A percentile compares a stretch with the other conserved stretches of the same genome.
phyloP scores from a whole-genome alignment of 2,329 filamentous ascomycete genomes.

The Curvularia sp. region DNA sequence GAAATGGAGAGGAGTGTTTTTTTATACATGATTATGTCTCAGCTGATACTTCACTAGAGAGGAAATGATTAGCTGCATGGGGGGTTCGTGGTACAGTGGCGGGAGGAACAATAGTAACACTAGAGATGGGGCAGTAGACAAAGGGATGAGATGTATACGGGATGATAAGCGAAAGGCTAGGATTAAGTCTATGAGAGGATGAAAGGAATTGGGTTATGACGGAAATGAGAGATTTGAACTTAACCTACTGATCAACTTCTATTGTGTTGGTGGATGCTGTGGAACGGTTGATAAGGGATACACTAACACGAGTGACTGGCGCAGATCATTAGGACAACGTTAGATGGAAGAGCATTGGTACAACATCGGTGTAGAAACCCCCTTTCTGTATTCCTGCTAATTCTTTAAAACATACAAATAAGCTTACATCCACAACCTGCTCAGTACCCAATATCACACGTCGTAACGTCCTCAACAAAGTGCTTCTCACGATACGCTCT shows the following conservation, averaged over 20 bases:
- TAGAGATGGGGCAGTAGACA: neutral
- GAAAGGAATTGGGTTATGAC: neutral
- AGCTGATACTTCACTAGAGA: neutral
- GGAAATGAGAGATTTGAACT: neutral
- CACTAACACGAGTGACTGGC: neutral
- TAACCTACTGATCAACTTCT: neutral
- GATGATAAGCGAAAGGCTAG: neutral
- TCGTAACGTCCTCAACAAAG: conserved; percentile 56
- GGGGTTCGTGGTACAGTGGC: neutral
- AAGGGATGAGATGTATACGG: neutral
- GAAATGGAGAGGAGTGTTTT: neutral
- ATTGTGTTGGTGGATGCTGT: neutral
- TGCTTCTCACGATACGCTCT: conserved; percentile 51
- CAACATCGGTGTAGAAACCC: neutral
- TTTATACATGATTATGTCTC: neutral
- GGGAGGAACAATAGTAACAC: conserved; percentile 14
- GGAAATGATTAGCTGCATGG: neutral
- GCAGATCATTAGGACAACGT: neutral
- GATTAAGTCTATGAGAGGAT: too few species aligned
- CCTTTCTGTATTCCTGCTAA: neutral
- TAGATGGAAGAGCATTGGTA: neutral
- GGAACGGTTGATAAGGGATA: neutral
- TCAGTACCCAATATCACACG: conserved; percentile 49
- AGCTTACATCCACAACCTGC: neutral
- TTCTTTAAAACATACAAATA: neutral